Percentiles rank a stretch among this genome's conserved stretches.
Conservation (phyloP, 805 yeast genomes). For the Starmera quercuum region DNA sequence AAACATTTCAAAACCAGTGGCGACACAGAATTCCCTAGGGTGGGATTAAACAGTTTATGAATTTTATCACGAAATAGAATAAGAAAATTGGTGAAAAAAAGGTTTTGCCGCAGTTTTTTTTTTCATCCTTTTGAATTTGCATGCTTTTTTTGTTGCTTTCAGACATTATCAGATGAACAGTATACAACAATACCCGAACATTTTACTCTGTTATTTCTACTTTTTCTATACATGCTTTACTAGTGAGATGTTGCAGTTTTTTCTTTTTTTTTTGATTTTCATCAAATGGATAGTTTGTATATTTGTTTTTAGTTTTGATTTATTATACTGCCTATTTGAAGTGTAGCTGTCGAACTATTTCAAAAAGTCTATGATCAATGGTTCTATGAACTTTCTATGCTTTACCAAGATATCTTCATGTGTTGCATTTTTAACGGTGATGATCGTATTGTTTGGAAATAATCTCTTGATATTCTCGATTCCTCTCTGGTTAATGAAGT, state of each 20-base stretch:
- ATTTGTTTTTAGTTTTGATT: too few species aligned
- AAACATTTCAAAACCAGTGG: slow-evolving; percentile 60
- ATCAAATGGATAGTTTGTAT: too few species aligned
- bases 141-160: neutral
- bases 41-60: slow-evolving; percentile 46
- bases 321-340: too few species aligned
- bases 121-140: neutral
- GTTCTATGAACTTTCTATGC: slow-evolving; percentile 12
- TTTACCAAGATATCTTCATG: slow-evolving; percentile 23
- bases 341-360: neutral
- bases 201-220: neutral
- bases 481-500: slow-evolving; percentile 26
- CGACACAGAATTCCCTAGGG: slow-evolving; percentile 64
- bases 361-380: slow-evolving; percentile 13
- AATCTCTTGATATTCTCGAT: slow-evolving; percentile 8
- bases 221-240: slow-evolving; percentile 1
- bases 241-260: slow-evolving; percentile 2
- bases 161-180: too few species aligned
- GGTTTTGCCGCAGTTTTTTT: too few species aligned
- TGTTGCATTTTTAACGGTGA: slow-evolving; percentile 19
- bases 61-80: too few species aligned
- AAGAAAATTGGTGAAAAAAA: too few species aligned
- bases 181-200: too few species aligned
- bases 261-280: neutral
- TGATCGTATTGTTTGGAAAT: slow-evolving; percentile 19